Percentiles rank a stretch among this genome's conserved stretches.
These are phyloP conservation scores for Zymoseptoria brevis DNA, from an alignment of 2,329 filamentous ascomycete genomes.

Conservation along the genomic window DNA sequence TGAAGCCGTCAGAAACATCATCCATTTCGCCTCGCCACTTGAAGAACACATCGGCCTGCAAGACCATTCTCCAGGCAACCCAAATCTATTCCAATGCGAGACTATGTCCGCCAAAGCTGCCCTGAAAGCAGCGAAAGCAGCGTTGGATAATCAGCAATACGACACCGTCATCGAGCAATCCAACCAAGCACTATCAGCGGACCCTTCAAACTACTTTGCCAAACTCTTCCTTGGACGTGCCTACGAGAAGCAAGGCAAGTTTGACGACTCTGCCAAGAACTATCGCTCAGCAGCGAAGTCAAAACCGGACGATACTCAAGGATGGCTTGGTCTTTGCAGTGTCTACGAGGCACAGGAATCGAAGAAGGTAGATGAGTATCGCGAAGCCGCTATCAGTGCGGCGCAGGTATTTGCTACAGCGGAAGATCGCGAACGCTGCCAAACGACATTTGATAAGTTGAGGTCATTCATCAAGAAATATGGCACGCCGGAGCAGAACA, in stretches of 20 bases:
- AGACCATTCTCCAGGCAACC: not conserved
- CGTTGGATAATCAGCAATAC: slow-evolving; percentile 71
- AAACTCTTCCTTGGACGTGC: slow-evolving; percentile 83
- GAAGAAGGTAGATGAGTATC: slow-evolving; percentile 65
- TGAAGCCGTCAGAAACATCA: not conserved
- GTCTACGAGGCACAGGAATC: slow-evolving; percentile 72
- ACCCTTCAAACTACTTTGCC: slow-evolving; percentile 76
- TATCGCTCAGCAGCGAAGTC: slow-evolving; percentile 66
- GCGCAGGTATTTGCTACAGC: slow-evolving; percentile 64
- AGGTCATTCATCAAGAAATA: slow-evolving; percentile 63
- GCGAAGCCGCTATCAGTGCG: slow-evolving; percentile 62
- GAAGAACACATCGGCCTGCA: too few relatives aligned
- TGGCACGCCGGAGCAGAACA: slow-evolving; percentile 66
- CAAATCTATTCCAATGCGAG: slow-evolving; percentile 2
- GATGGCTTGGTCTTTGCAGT: slow-evolving; percentile 83
- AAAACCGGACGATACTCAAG: slow-evolving; percentile 69
- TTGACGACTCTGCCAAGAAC: slow-evolving; percentile 64
- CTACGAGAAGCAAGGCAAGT: slow-evolving; percentile 64
- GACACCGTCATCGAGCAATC: slow-evolving; percentile 65
- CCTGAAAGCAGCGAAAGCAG: slow-evolving; percentile 72
- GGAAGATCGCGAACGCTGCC: slow-evolving; percentile 52
- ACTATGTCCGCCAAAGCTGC: slow-evolving; percentile 41
- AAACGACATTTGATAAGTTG: slow-evolving; percentile 68
- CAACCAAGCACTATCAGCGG: slow-evolving; percentile 59
- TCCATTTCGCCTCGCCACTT: not conserved